phyloP scores from a whole-genome alignment of 2,329 filamentous ascomycete genomes.

The Lachnellula cervina region DNA sequence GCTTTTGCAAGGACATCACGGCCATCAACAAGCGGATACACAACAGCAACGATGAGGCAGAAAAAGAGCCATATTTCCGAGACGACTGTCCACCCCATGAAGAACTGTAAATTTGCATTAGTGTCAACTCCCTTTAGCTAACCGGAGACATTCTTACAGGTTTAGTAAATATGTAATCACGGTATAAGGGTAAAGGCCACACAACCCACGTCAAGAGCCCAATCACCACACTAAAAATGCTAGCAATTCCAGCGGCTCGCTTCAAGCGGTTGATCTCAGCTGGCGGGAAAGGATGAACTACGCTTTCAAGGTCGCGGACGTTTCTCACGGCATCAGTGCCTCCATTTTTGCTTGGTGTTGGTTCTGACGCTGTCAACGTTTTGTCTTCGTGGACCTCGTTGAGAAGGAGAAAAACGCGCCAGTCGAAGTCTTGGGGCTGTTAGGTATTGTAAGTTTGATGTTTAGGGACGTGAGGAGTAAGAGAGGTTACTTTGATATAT shows the following conservation, averaged over 20 bases:
- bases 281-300: background rate
- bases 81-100: background rate
- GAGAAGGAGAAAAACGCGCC: constrained; percentile 17
- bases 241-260: background rate
- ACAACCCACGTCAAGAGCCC: background rate
- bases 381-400: background rate
- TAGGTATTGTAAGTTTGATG: background rate
- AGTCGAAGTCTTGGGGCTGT: constrained; percentile 28
- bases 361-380: background rate
- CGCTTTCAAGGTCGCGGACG: background rate
- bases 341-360: background rate
- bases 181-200: background rate
- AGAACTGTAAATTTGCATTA: background rate
- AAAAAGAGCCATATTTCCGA: background rate
- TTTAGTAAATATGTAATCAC: background rate
- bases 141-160: background rate
- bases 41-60: background rate
- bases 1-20: background rate
- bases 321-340: too few relatives aligned
- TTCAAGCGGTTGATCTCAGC: background rate
- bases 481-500: constrained; percentile 26
- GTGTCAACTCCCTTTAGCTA: background rate
- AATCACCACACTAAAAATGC: background rate
- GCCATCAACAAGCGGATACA: background rate
- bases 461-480: background rate